phyloP scores from a whole-genome alignment of 345 rosid species.

The Populus alba region DNA sequence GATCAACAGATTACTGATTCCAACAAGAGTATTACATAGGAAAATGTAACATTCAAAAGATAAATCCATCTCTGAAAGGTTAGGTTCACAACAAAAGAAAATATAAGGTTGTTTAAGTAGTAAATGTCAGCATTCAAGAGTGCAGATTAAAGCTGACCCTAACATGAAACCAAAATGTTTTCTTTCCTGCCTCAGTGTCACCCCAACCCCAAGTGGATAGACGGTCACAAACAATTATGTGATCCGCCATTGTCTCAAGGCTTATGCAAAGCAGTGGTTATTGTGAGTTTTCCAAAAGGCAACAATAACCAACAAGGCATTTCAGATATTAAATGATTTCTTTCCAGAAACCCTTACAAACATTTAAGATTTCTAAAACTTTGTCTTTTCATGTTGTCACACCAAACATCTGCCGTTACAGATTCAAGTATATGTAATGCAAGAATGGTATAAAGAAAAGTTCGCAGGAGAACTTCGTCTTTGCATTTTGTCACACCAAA shows the following conservation, averaged over 20 bases:
- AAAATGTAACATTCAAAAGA: neutral
- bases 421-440: neutral
- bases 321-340: neutral
- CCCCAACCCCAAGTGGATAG: neutral
- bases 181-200: neutral
- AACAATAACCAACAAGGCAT: neutral
- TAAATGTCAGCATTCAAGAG: neutral
- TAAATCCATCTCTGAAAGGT: neutral
- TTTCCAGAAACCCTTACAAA: neutral
- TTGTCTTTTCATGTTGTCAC: neutral
- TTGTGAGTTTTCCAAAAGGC: neutral
- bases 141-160: neutral
- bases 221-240: neutral
- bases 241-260: neutral
- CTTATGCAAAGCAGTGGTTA: neutral
- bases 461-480: neutral
- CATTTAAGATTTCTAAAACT: neutral
- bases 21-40: neutral
- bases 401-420: neutral
- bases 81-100: neutral
- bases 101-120: neutral
- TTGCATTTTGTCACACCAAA: neutral
- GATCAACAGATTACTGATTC: neutral
- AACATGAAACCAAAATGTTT: neutral
- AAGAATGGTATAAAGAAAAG: neutral